Conservation (phyloP, 164 flowering plant genomes). For the Tetracentron sinense region DNA sequence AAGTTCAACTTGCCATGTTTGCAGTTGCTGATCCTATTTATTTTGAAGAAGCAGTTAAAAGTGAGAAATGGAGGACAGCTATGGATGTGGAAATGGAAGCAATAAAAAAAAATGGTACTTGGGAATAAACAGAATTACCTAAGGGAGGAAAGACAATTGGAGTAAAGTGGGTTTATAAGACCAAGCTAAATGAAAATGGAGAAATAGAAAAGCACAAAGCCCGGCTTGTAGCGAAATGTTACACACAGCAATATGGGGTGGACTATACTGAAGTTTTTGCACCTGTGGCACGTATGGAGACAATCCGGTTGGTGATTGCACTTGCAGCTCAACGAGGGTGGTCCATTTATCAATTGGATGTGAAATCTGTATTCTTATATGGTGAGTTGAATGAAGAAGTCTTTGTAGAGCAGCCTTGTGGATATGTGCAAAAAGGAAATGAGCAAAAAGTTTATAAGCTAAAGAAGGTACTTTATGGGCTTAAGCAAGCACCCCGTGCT, state of each 20-base stretch:
- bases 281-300: too few species aligned
- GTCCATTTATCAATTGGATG: constrained; percentile 13
- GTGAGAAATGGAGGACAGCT: too few species aligned
- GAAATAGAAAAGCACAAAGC: too few species aligned
- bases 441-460: constrained; percentile 7
- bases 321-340: constrained; percentile 13
- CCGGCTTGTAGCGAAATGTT: too few species aligned
- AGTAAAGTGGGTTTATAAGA: constrained; percentile 10
- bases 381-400: constrained; percentile 14
- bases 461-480: constrained; percentile 9
- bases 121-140: constrained; percentile 6
- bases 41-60: too few species aligned
- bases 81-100: too few species aligned
- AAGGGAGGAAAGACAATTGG: constrained; percentile 3
- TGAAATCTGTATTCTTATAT: constrained; percentile 17
- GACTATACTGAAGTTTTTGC: too few species aligned
- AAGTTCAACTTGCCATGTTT: too few species aligned
- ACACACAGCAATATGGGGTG: too few species aligned
- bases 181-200: not conserved
- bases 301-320: too few species aligned
- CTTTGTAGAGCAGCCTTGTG: constrained; percentile 1
- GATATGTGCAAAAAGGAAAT: constrained; percentile 3
- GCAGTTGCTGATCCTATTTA: too few species aligned
- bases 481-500: constrained; percentile 9
- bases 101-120: not conserved